Evolutionary conservation across 495 filamentous ascomycete species (phyloP), one percentile per base, ranked within the genome.

Genomic region (Lophiotrema nucula): DNA sequence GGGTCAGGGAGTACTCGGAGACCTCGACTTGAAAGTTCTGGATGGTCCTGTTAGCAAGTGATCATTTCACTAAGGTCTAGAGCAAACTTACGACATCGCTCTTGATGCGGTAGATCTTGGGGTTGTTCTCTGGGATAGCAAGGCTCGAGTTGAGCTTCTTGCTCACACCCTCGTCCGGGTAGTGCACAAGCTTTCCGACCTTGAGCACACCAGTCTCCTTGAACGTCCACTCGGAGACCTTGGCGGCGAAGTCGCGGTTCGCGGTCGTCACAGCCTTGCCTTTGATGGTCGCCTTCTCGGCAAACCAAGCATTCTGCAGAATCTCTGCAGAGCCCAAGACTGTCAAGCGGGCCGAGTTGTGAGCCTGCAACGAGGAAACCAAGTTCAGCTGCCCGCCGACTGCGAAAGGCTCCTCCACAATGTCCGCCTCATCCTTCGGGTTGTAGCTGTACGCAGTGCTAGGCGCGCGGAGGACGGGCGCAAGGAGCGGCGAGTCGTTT

Each of bases 31-130:
- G 81, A 75, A 90, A 98, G 49, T 88, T 85, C 92, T 96, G 57
- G 3, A 16, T 22, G 15, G 6, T 49, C 77, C 64, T 75, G 70
- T 56, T 33, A 54, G 18, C 8, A 46, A 46, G 10, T 21, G n/a
- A 33, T 1, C 5, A 27, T 8, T 35, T 15, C 31, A 35, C 15
- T 35, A 35, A 15, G 45, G n/a, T 2, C 13, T 57, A 12, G 47
- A 26, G 46, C 2, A 10, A 26, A 86, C 88, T 65, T 83, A 97
- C 93, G 44, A 96, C 90, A 68, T 96, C 86, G 76, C 93, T 96
- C 81, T 97, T 97, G 68, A 98, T 85, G 47, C 93, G 83, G 75
- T 98, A 98, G 66, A 97, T 95, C 38, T 72, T 82, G 24, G 93
- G 92, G 74, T 96, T 96, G 52, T 83, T 47, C 46, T 81, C 79